Evolutionary conservation across 768 basidiomycete genomes (phyloP).

Genomic region (Boletus rubroflammeus): DNA sequence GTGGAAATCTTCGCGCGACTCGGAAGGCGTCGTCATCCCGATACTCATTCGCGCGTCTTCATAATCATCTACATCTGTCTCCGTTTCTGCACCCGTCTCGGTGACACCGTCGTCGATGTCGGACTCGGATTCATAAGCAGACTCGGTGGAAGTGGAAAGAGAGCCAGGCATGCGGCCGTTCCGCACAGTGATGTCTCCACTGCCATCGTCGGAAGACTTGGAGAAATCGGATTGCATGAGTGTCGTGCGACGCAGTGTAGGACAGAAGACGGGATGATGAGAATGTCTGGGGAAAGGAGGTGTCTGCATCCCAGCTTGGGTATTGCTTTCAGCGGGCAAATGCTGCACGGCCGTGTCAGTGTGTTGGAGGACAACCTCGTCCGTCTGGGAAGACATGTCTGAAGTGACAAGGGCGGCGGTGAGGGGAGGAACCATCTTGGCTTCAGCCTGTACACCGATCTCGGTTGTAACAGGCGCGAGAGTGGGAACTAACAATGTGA

Average conservation of each 20-base stretch:
- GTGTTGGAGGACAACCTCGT: constrained; percentile 33
- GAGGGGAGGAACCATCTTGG: constrained; percentile 14
- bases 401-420: constrained; percentile 18
- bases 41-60: constrained; percentile 71
- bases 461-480: constrained; percentile 32
- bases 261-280: constrained; percentile 21
- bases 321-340: constrained; percentile 27
- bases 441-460: constrained; percentile 41
- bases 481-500: constrained; percentile 29
- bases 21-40: constrained; percentile 58
- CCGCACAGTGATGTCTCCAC: constrained; percentile 34
- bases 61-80: constrained; percentile 70
- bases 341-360: constrained; percentile 51
- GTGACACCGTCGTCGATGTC: constrained; percentile 41
- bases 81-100: constrained; percentile 65
- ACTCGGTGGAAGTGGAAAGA: constrained; percentile 22
- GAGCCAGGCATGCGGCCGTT: constrained; percentile 19
- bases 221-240: constrained; percentile 46
- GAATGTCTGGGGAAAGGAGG: constrained; percentile 26
- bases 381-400: constrained; percentile 48
- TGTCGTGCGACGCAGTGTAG: constrained; percentile 38
- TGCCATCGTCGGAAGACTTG: constrained; percentile 37
- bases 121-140: constrained; percentile 44
- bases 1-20: constrained; percentile 72
- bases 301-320: constrained; percentile 40